Percentiles rank a stretch among this genome's conserved stretches.
phyloP scores from a whole-genome alignment of 306 rosid genomes.

The Lagenaria siceraria region DNA sequence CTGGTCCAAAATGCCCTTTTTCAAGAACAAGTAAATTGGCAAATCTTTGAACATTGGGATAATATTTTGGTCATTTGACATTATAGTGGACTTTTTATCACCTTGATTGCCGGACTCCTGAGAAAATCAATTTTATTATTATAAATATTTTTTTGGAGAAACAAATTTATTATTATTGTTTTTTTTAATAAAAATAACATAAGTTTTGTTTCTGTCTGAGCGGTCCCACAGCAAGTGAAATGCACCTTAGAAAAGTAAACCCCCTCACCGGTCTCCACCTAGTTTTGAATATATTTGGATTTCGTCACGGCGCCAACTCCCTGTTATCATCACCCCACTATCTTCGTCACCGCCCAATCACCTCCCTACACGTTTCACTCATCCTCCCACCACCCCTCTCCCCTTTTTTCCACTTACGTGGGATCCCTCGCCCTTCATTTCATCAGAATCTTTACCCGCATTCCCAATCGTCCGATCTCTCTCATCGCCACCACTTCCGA shows the following conservation, averaged over 20 bases:
- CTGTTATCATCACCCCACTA: background rate
- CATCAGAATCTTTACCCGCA: constrained; percentile 5
- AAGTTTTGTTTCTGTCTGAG: background rate
- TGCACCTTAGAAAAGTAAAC: background rate
- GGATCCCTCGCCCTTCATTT: constrained; percentile 10
- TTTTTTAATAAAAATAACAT: background rate
- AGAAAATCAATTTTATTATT: background rate
- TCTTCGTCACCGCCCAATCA: background rate
- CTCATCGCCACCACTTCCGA: background rate
- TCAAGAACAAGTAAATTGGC: background rate
- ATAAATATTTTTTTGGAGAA: too few relatives aligned
- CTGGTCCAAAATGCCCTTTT: background rate
- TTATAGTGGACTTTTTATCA: background rate
- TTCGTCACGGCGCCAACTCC: constrained; percentile 4
- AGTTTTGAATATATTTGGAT: background rate
- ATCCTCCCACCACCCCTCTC: background rate
- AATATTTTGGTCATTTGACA: background rate
- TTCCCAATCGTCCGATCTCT: constrained; percentile 5
- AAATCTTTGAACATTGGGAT: background rate
- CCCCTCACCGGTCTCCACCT: constrained; percentile 5
- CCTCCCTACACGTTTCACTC: background rate
- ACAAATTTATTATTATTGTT: too few relatives aligned
- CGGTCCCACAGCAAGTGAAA: background rate
- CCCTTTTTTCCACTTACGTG: constrained; percentile 4
- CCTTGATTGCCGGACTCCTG: background rate